Base-by-base conservation (phyloP, 2,329 filamentous ascomycete species). In the Raffaelea arxii region DNA sequence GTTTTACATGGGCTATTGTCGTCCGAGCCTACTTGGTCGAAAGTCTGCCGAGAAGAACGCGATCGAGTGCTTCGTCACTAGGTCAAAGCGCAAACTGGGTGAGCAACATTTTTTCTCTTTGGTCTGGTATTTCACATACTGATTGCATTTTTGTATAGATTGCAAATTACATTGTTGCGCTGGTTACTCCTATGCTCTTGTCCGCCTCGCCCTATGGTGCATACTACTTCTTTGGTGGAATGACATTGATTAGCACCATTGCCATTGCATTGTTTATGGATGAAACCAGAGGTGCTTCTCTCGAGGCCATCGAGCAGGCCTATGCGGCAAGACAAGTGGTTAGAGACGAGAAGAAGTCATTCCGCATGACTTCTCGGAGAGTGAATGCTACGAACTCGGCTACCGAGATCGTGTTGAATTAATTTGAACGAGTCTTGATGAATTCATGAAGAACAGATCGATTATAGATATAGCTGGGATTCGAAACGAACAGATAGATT, bases 11-110 rank as follows among this genome's bases (percentile, higher is more conserved):
- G 74, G 75, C 67, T 0, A 68, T 80, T 4, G 64, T 66, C 0
- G 64, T 77, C 41, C 68, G 71, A 37, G 70, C 78, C 0, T 80
- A 74, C 51, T 62, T 70, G 0, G 67, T 72, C 0, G 77, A 81
- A 55, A 78, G 76, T 38, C 70, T 78, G 54, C 75, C 76, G 0
- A 64, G 70, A 21, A 61, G 64, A 10, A 79, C 75, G 1, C 64
- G 77, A 2, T 75, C 73, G 2, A 71, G 69, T 14, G 75, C 75
- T 1, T 75, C 71, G 0, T 71, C 68, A 41, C 57, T 79, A 24
- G 75, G 72, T 1, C 70, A 77, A 47, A 70, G 73, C 3, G 65
- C 68, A 16, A 76, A 77, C 41, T 78, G 74, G 66, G 64, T 68
- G 40, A 49, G 21, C 36, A 21, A 4, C 27, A 30, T 14, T n/a